Conservation (phyloP, 805 yeast species). For the Danielozyma ontarioensis region DNA sequence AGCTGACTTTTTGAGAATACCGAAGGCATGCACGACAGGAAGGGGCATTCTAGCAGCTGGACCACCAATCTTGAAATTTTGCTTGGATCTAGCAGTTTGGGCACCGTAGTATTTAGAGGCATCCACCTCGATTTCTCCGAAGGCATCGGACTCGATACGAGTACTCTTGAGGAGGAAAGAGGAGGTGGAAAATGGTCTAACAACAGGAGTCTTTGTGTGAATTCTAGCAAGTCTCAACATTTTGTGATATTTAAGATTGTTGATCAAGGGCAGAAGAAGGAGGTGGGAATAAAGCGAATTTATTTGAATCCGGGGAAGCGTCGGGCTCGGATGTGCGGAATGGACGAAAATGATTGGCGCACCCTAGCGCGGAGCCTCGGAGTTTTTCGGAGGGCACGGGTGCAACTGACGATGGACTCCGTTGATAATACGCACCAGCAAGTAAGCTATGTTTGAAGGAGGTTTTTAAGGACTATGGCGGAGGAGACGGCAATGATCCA, state of each 20-base stretch:
- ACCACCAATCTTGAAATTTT: conserved; percentile 96
- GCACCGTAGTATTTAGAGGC: conserved; percentile 94
- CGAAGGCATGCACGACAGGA: conserved; percentile 88
- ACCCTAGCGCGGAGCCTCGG: neutral
- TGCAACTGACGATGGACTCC: no score
- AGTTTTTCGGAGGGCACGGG: no score
- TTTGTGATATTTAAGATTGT: no score
- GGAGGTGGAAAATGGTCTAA: conserved; percentile 28
- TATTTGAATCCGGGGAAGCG: neutral
- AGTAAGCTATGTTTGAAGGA: no score
- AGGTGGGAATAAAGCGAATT: neutral
- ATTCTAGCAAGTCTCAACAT: neutral
- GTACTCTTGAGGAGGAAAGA: conserved; percentile 18
- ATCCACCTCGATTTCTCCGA: conserved; percentile 93
- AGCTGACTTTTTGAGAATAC: conserved; percentile 89
- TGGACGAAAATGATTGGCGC: neutral
- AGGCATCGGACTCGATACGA: conserved; percentile 91
- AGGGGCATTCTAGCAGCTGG: conserved; percentile 84
- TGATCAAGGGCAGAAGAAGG: neutral
- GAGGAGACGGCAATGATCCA: conserved; percentile 4
- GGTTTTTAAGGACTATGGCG: no score
- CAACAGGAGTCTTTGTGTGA: neutral
- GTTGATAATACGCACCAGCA: no score
- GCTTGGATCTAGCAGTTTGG: conserved; percentile 89
- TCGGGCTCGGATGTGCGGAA: neutral